phyloP scores from a whole-genome alignment of 805 yeast genomes.

The Ogataea philodendri region DNA sequence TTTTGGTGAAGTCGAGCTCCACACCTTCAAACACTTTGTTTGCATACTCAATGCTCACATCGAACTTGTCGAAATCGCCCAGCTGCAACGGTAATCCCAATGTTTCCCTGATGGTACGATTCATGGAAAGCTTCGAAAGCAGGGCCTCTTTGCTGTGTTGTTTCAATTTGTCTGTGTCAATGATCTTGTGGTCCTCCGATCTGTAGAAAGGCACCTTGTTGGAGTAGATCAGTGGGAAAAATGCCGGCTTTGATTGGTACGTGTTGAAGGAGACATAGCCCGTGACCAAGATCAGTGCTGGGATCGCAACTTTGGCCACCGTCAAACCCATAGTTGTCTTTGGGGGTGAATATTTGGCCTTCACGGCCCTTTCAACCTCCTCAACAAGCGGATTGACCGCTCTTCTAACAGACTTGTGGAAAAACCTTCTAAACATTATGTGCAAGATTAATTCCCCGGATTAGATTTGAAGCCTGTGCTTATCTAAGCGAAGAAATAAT shows the following conservation, averaged over 20 bases:
- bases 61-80: constrained; percentile 30
- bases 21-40: constrained; percentile 33
- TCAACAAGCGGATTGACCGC: constrained; percentile 6
- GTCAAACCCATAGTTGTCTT: constrained; percentile 21
- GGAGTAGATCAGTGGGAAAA: constrained; percentile 33
- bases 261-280: constrained; percentile 33
- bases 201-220: constrained; percentile 28
- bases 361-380: constrained; percentile 18
- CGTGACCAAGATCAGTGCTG: constrained; percentile 23
- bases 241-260: constrained; percentile 29
- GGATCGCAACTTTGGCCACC: constrained; percentile 22
- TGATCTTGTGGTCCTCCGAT: constrained; percentile 27
- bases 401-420: not conserved
- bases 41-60: constrained; percentile 31
- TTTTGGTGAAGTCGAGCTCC: constrained; percentile 31
- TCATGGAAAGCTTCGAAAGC: constrained; percentile 31
- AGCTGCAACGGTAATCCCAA: constrained; percentile 35
- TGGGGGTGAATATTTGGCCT: constrained; percentile 12
- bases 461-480: constrained; percentile 21
- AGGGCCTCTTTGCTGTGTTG: constrained; percentile 26
- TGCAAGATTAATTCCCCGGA: constrained; percentile 4
- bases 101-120: constrained; percentile 26
- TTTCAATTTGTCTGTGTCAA: constrained; percentile 31
- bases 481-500: constrained; percentile 9
- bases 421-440: not conserved